Conservation (phyloP, 139 green algal species). For the Tetradesmus lagerheimii region DNA sequence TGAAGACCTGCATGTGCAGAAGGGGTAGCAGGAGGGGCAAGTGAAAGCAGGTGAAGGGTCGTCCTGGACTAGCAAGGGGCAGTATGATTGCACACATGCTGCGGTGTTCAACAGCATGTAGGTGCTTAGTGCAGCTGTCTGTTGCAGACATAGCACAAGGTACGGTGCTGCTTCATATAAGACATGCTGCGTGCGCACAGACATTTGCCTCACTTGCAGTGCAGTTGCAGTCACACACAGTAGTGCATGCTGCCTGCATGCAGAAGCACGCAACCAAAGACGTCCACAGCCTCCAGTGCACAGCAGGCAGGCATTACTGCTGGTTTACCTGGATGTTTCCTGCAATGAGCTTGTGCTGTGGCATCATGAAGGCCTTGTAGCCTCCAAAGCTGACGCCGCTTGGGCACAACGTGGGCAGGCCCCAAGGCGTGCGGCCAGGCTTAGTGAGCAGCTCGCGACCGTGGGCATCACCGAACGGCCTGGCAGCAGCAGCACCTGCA, state of each 20-base stretch:
- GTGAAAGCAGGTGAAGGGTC: too few relatives aligned
- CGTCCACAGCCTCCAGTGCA: not conserved
- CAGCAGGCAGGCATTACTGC: not conserved
- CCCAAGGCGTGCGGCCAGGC: not conserved
- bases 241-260: too few relatives aligned
- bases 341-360: constrained; percentile 8
- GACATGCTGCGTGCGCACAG: too few relatives aligned
- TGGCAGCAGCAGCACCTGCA: not conserved
- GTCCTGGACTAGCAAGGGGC: not conserved
- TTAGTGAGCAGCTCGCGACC: not conserved
- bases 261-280: too few relatives aligned
- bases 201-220: too few relatives aligned
- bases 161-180: too few relatives aligned
- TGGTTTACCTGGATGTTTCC: constrained; percentile 1
- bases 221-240: too few relatives aligned
- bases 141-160: too few relatives aligned
- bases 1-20: not conserved
- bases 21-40: not conserved
- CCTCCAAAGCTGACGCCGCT: not conserved
- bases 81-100: not conserved
- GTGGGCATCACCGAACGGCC: not conserved
- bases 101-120: too few relatives aligned
- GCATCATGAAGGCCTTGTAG: constrained; percentile 15
- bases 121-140: too few relatives aligned
- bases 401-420: not conserved